phyloP scores from a whole-genome alignment of 1,284 basidiomycete genomes.

The Stygiomarasmius scandens region DNA sequence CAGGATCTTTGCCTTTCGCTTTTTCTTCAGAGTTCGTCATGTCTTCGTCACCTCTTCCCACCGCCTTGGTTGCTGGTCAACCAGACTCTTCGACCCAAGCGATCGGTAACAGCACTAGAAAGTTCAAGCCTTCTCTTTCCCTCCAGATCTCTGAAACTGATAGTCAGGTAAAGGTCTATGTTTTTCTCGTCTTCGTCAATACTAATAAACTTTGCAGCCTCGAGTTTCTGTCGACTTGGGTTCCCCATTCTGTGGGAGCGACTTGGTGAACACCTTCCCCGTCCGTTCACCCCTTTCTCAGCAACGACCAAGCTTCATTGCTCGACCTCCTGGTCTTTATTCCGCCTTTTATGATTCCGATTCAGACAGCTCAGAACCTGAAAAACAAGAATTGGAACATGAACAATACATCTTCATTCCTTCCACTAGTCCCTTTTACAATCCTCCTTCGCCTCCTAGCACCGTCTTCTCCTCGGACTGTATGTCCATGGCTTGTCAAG shows the following conservation, averaged over 20 bases:
- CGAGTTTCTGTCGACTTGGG: constrained; percentile 8
- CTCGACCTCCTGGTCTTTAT: not conserved
- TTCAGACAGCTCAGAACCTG: constrained; percentile 1
- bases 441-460: constrained; percentile 1
- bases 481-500: constrained; percentile 11
- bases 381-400: constrained; percentile 2
- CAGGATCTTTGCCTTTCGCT: not conserved
- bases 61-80: not conserved
- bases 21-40: not conserved
- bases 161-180: constrained; percentile 3
- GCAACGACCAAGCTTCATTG: not conserved
- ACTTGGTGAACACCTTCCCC: not conserved
- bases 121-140: not conserved
- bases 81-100: not conserved
- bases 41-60: not conserved
- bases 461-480: not conserved
- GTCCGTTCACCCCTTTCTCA: not conserved
- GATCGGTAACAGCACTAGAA: not conserved
- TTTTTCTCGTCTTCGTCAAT: not conserved
- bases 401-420: constrained; percentile 13
- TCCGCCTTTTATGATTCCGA: not conserved
- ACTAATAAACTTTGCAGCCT: not conserved
- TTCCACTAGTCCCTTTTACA: constrained; percentile 10
- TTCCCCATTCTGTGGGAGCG: constrained; percentile 1
- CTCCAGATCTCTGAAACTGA: not conserved